Evolutionary conservation across 1,284 basidiomycete species (phyloP).

Genomic region (Cryptococcus neoformans): DNA sequence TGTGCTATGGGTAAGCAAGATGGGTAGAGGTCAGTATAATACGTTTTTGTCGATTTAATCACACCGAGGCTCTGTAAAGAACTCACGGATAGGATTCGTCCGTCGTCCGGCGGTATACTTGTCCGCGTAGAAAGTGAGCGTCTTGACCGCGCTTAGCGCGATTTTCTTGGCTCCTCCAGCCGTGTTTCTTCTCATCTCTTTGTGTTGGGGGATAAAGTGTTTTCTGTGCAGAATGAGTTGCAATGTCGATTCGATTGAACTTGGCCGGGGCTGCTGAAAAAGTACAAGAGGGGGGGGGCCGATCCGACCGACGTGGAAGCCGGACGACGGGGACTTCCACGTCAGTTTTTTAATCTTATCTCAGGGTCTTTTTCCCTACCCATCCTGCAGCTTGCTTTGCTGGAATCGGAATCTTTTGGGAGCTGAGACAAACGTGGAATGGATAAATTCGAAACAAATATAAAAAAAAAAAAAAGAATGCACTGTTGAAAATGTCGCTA

Average conservation of each 20-base stretch:
- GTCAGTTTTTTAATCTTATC: neutral
- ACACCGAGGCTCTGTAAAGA: neutral
- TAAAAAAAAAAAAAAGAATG: too few relatives aligned
- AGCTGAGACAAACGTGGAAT: too few relatives aligned
- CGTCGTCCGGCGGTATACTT: conserved; percentile 64
- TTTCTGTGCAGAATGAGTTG: too few relatives aligned
- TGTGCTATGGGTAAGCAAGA: conserved; percentile 55
- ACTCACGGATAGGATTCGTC: conserved; percentile 59
- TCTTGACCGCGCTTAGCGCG: conserved; percentile 63
- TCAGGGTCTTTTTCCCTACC: neutral
- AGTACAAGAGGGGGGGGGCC: too few relatives aligned
- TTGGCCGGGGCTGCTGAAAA: too few relatives aligned
- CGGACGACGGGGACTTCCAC: too few relatives aligned
- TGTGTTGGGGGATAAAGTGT: too few relatives aligned
- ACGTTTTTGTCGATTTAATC: neutral
- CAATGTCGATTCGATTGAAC: too few relatives aligned
- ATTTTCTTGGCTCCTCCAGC: conserved; percentile 44
- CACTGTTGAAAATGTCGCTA: conserved; percentile 5
- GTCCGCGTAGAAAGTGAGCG: conserved; percentile 76
- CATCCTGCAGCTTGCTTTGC: neutral
- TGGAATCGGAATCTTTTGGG: neutral
- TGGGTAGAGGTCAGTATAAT: too few relatives aligned
- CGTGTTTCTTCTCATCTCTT: neutral
- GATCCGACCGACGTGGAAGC: too few relatives aligned
- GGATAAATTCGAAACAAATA: too few relatives aligned